Evolutionary conservation across 805 yeast genomes (phyloP), one percentile per base, ranked within the genome.

Genomic region (Cyberlindnera maclurae): DNA sequence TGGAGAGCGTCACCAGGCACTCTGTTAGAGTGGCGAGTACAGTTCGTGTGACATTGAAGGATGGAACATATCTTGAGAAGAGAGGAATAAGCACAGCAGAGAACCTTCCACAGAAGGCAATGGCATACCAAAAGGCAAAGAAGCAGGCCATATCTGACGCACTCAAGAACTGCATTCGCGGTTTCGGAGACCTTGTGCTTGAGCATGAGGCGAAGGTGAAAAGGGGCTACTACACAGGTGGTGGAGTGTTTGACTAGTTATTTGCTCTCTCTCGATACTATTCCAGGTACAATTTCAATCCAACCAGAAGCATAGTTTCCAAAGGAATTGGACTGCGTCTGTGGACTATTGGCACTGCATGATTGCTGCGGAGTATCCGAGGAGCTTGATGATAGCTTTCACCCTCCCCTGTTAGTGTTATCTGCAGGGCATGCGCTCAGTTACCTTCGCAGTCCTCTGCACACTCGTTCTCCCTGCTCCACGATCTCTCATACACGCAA

Each of bases 131-230:
- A 38, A 87, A 84, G 54, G 82, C 94, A 40, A 79, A 77, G 56
- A 84, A 86, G 51, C 93, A 83, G 51, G 93, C 95, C 1, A 73
- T 81, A n/a, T 82, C 89, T 0, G 89, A 84, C 57, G 96, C 84
- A 0, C 60, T 82, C 41, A 88, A 87, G 59, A 67, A 93, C 36
- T 80, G 90, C 12, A 64, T 89, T 38, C 65, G 94, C 44, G 79
- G 82, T 46, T 85, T 87, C 28, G 40, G 39, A 53, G 95, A 95
- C 29, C 75, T 80, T 47, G 79, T 84, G 2, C 49, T 65, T 11
- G 58, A 56, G 3, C 65, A 66, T 38, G 69, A 64, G 37, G 39
- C 40, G 2, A 62, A 55, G 37, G 48, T 61, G 7, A 50, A 56
- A 32, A 43, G 39, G 20, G 65, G 64, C 11, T 62, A 58, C 43